Evolutionary conservation across 495 filamentous ascomycete genomes (phyloP).

Genomic region (Penicillium lividum): DNA sequence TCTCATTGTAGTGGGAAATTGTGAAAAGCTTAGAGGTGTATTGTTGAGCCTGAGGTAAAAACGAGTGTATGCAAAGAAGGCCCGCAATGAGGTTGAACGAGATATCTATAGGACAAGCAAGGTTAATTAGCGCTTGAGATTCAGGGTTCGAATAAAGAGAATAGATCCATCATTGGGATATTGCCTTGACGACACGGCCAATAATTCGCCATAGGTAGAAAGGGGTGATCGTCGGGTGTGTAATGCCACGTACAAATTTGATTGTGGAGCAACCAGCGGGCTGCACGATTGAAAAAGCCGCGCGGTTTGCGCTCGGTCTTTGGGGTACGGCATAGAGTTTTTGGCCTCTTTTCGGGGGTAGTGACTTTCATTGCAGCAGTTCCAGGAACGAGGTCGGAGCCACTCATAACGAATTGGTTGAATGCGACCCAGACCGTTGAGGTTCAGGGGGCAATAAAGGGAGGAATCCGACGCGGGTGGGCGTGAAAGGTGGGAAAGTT

Average conservation of each 20-base stretch:
- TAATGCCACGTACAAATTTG: background rate
- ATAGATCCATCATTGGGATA: background rate
- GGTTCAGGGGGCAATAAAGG: background rate
- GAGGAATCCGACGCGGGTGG: background rate
- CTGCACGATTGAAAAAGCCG: background rate
- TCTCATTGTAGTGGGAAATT: background rate
- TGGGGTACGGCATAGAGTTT: background rate
- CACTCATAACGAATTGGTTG: background rate
- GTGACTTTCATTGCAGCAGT: background rate
- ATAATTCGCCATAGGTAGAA: background rate
- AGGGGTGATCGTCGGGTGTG: background rate
- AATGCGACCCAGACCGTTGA: background rate
- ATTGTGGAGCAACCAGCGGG: background rate
- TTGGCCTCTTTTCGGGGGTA: background rate
- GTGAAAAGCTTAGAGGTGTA: background rate
- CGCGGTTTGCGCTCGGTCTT: background rate
- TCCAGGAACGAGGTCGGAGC: background rate
- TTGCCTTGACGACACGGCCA: background rate
- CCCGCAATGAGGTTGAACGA: background rate
- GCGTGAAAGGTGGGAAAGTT: background rate
- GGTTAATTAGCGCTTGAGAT: background rate
- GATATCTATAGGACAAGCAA: background rate
- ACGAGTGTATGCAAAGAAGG: background rate
- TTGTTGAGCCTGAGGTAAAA: background rate
- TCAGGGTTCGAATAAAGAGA: background rate